Base-by-base conservation (phyloP, 148 eudicot species). In the Gaultheria prostrata region DNA sequence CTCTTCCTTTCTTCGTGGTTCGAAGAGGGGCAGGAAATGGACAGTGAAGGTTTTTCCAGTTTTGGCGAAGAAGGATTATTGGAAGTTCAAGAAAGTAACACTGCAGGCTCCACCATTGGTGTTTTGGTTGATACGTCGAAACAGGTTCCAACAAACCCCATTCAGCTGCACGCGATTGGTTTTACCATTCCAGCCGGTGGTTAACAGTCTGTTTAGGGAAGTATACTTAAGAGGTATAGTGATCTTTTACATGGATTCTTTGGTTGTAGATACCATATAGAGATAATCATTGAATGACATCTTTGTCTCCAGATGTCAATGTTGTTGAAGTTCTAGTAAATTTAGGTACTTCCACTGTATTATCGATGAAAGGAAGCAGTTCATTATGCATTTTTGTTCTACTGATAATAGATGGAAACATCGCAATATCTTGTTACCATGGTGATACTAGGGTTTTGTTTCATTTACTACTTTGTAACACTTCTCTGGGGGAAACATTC, bases 131-230 rank as follows among this genome's bases (percentile, higher is more conserved):
- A 72, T n/a, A 82, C 11, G 8, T 33, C 76, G 26, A 76, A 51
- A 28, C 71, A 72, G 75, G 80, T 71, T 70, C 61, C 87, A 45
- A 26, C 77, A 12, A 78, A 69, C 43, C 69, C 50, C 35, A 50
- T 73, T 76, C 84, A 57, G 49, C 82, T 67, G 30, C 61, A 59
- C n/a, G 77, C 89, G 2, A 45, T 86, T 65, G 48, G 79, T 71
- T 79, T 86, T 32, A 82, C 85, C 32, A 63, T 88, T 82, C 84
- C 85, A 76, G 87, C 88, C 3, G 88, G 87, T 48, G 78, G 86
- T 33, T 86, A 86, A 87, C 24, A 8, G 48, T 69, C 51, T 39
- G 26, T 24, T 74, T 21, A 20, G 10, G 49, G 84, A 45, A 11
- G n/a, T 76, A 50, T 67, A 33, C 32, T 48, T 61, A 21, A n/a